Evolutionary conservation across 441 rosid species (phyloP), one percentile per base, ranked within the genome.

Genomic region (Dalechampia spathulata): DNA sequence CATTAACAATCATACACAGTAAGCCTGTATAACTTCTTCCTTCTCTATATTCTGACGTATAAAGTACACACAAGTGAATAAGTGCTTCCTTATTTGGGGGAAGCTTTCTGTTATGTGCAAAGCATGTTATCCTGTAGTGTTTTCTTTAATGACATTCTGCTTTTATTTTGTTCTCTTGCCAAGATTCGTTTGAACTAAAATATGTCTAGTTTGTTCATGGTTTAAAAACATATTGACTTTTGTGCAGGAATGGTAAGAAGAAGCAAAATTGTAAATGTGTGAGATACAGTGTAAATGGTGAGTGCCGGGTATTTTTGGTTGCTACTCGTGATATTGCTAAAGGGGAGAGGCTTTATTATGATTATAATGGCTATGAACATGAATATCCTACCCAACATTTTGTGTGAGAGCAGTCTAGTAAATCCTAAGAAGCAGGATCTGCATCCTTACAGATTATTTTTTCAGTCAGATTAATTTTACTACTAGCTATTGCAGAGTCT

Each of bases 261-360:
- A 90, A 90, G 82, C 92, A 82, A 81, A 90, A 90, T 65, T 81
- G 91, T 70, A 90, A 90, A 67, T 90, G 96, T 65, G 95, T 90
- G 79, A 87, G 98, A 75, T 90, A 82, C 67, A 70, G 70, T 75
- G 78, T 85, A 41, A 76, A 85, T 30, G 92, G 95, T 1, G 95
- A 90, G 68, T 87, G 92, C 74, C 68, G 90, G 63, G 96, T 85
- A 61, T 71, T 87, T 72, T 70, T 90, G 81, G 94, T 90, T 64
- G 96, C 96, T 26, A 87, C 83, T 32, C 86, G 90, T 12, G 98
- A 87, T 63, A 87, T 90, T 62, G 65, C 83, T 7, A 78, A 75
- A 60, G 86, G 80, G 72, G 83, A 69, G 68, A 63, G 61, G 56
- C 64, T 93, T 43, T 87, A 93, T 63, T 89, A 90, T 64, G 99